phyloP scores from a whole-genome alignment of 1,284 basidiomycete genomes.

The Phellopilus nigrolimitatus region DNA sequence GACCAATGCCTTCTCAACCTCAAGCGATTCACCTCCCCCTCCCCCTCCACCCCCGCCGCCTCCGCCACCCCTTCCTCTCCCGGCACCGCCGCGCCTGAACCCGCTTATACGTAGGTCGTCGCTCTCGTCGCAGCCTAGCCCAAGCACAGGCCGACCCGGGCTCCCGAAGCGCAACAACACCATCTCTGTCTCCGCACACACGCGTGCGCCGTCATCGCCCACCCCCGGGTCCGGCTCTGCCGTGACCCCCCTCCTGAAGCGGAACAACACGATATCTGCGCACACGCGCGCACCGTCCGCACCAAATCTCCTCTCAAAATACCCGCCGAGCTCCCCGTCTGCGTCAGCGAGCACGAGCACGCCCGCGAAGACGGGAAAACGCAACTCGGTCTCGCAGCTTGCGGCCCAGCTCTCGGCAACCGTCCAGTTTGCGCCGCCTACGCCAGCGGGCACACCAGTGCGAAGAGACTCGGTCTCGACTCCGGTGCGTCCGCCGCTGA shows the following conservation, averaged over 20 bases:
- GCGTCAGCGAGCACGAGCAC: not conserved
- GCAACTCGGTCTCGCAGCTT: constrained; percentile 6
- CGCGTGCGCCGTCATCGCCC: not conserved
- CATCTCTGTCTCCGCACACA: not conserved
- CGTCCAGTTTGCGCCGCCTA: constrained; percentile 1
- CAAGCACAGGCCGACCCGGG: no score
- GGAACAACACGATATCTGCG: constrained; percentile 5
- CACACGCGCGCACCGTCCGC: not conserved
- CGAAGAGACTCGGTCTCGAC: not conserved
- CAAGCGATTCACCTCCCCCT: constrained; percentile 2
- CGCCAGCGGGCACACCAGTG: not conserved
- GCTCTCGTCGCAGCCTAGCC: not conserved
- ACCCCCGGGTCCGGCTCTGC: not conserved
- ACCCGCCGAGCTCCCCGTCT: no score
- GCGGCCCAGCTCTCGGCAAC: constrained; percentile 2
- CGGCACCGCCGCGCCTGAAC: not conserved
- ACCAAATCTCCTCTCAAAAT: no score
- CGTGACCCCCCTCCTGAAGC: not conserved
- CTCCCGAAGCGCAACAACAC: constrained; percentile 3
- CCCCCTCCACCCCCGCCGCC: not conserved
- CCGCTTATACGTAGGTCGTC: not conserved
- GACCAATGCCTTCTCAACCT: not conserved
- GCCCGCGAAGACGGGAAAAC: not conserved
- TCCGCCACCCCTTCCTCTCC: not conserved
- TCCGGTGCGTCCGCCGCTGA: not conserved